Evolutionary conservation across 2,329 filamentous ascomycete species (phyloP), one percentile per base, ranked within the genome.

Genomic region (Nemania abortiva): DNA sequence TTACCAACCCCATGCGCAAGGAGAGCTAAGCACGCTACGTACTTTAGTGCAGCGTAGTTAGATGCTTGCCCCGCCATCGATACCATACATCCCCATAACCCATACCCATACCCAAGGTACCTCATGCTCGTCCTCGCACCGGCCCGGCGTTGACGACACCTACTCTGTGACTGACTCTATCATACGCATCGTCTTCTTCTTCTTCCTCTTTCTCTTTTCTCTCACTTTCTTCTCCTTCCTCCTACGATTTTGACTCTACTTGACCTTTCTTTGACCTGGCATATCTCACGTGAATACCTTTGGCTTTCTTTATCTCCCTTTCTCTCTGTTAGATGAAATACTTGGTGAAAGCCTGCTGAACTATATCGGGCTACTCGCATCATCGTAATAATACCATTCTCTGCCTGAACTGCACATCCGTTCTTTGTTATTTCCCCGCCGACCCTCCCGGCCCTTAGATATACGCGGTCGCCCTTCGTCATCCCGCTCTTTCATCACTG

Each of bases 351-450:
- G 42, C 34, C 56, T 55, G 11, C 29, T 65, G 57, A 56, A 54
- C 54, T 57, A 52, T 56, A 54, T 60, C 34, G 55, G 45, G 52
- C 50, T 52, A 31, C 59, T 60, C 67, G 72, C 71, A 50, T 69
- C 37, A 64, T 61, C 61, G 54, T 73, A 74, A 75, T 74, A 75
- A 74, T 73, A 63, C 65, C 65, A 65, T 71, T 73, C 66, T 74
- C 60, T 66, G 66, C 55, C 70, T 75, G 68, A 72, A 71, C 70
- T 69, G 62, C 60, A 61, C 70, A 63, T 70, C 60, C 67, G 55
- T 64, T 71, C 65, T 71, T 73, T 76, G 68, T 73, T 54, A 24
- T 58, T 45, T 65, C 24, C 47, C 56, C 52, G 63, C 54, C 60
- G 60, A 54, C 60, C 45, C 27, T 72, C 65, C 50, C 65, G 63